Evolutionary conservation across 805 yeast genomes (phyloP), one percentile per base, ranked within the genome.

Genomic region (Metschnikowia cerradonensis): DNA sequence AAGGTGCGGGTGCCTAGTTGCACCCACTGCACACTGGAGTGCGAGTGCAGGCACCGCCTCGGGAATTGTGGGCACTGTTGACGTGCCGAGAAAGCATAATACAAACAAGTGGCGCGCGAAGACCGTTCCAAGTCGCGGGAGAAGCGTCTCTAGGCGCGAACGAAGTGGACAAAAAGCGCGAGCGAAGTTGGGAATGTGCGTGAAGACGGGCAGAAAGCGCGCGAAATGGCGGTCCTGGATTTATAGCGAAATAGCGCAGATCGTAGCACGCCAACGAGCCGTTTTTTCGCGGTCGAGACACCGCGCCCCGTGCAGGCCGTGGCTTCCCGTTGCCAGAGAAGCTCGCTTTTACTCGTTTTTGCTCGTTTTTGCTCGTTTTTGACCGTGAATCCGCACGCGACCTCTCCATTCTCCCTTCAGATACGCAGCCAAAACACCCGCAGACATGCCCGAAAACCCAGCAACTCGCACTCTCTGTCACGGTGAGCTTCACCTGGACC

Each of bases 1-100:
- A 31, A 45, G 23, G 3, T 13, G 45, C 37, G 40, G 20, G 47
- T 44, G 47, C 23, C 23, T 42, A 55, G 53, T 53, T 53, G 57
- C 57, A 53, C 48, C 55, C 56, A 52, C 44, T 15, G 26, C 37
- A 8, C 15, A 10, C 13, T 6, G 23, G 49, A n/a, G 32, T 46
- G 41, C 30, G 31, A 20, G 36, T 42, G 45, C 45, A 42, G 38
- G 45, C 22, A 19, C 45, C 6, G 31, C 14, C n/a, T 32, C 32
- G n/a, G 38, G 45, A 10, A 6, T 11, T 19, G 11, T 31, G 26
- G 36, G 15, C 22, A 26, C 34, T 42, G 45, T 42, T 14, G 45
- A 42, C 45, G 45, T 42, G 45, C 37, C 30, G 37, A 34, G 45
- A 33, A 26, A 20, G 47, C 41, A 44, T 17, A n/a, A 22, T 33